These are phyloP conservation scores for Pilaira anomala DNA, from an alignment of 192 early-diverging fungal genomes.

Conservation along the genomic window DNA sequence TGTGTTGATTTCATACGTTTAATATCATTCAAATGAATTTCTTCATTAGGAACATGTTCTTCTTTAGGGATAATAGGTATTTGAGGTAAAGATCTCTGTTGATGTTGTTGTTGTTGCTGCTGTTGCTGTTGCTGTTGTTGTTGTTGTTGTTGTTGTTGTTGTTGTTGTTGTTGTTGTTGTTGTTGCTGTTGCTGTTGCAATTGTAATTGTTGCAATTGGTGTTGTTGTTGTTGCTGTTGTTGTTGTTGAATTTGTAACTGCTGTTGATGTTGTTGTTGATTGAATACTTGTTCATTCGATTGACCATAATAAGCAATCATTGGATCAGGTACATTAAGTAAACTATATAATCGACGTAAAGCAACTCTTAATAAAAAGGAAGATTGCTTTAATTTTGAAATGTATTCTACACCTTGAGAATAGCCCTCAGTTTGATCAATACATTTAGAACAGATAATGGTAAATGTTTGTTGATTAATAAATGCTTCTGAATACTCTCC, in stretches of 20 bases:
- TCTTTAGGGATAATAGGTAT: background rate
- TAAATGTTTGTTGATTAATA: slow-evolving; percentile 6
- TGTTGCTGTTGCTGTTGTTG: background rate
- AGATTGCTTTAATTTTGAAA: slow-evolving; percentile 91
- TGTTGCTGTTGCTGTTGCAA: background rate
- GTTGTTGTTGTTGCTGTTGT: too few species aligned
- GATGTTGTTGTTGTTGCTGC: background rate
- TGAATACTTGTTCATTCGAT: slow-evolving; percentile 2
- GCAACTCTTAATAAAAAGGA: slow-evolving; percentile 84
- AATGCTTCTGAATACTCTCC: slow-evolving; percentile 15
- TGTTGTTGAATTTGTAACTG: too few species aligned
- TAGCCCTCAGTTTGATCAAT: slow-evolving; percentile 22
- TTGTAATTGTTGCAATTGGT: background rate
- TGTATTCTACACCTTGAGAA: slow-evolving; percentile 50
- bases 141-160: background rate
- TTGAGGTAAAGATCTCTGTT: background rate
- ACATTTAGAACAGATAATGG: slow-evolving; percentile 34
- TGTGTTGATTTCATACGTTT: slow-evolving; percentile 59
- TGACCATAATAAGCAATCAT: slow-evolving; percentile 14
- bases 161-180: too few species aligned
- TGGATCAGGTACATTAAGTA: slow-evolving; percentile 54
- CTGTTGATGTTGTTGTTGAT: slow-evolving; percentile 4
- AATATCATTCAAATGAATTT: slow-evolving; percentile 51
- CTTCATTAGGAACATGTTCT: slow-evolving; percentile 2
- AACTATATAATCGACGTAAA: slow-evolving; percentile 73